phyloP scores from a whole-genome alignment of 352 stramenopile species.

The Phytopythium chamaehyphon region DNA sequence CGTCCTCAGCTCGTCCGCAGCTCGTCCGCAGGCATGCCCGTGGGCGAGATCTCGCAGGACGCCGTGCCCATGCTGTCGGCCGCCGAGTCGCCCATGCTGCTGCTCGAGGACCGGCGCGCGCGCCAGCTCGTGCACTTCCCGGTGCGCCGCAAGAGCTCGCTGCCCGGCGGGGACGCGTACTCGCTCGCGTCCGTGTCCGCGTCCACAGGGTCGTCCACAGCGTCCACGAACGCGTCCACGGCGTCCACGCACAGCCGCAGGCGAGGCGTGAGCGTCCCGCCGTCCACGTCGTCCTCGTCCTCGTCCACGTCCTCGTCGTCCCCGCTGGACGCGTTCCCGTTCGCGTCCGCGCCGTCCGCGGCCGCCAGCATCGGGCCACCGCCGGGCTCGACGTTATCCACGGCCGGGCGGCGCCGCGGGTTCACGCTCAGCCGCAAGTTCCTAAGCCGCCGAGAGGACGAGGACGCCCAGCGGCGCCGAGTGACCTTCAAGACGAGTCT shows the following conservation, averaged over 20 bases:
- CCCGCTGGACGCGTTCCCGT: background rate
- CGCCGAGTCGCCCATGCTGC: constrained; percentile 16
- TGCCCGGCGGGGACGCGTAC: constrained; percentile 5
- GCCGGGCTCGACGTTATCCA: constrained; percentile 3
- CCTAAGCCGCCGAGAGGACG: background rate
- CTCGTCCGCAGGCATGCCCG: constrained; percentile 3
- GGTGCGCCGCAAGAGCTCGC: constrained; percentile 20
- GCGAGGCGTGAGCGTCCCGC: constrained; percentile 14
- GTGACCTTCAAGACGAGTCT: constrained; percentile 52
- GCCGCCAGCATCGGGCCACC: background rate
- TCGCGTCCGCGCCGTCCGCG: background rate
- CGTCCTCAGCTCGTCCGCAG: background rate
- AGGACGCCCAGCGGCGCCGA: constrained; percentile 15
- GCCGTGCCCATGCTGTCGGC: constrained; percentile 21
- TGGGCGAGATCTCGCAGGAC: constrained; percentile 4
- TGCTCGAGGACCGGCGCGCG: background rate
- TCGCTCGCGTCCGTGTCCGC: constrained; percentile 1
- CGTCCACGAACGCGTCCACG: constrained; percentile 2
- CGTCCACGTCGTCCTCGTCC: background rate
- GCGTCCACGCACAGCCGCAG: constrained; percentile 4
- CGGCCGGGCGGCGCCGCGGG: background rate
- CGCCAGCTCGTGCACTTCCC: constrained; percentile 2
- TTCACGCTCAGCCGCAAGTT: constrained; percentile 7
- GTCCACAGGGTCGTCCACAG: constrained; percentile 5
- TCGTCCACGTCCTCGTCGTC: constrained; percentile 3